Percentiles rank a stretch among this genome's conserved stretches.
phyloP scores from a whole-genome alignment of 257 asterid species.

The Nicotiana tomentosiformis region DNA sequence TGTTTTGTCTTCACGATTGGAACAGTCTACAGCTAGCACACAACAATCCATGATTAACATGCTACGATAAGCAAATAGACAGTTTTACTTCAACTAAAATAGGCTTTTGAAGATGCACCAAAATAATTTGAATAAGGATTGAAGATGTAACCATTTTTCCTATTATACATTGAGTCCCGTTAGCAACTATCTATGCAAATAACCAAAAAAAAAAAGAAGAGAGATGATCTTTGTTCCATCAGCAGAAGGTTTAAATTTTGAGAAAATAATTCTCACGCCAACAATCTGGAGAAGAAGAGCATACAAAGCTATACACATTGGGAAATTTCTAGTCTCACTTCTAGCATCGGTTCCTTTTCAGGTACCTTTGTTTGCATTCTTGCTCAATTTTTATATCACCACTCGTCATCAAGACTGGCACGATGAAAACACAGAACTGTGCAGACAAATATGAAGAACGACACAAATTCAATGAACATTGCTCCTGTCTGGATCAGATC shows the following conservation, averaged over 20 bases:
- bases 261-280: background rate
- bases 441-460: conserved; percentile 85
- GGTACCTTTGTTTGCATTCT: background rate
- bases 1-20: no score
- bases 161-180: background rate
- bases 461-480: conserved; percentile 87
- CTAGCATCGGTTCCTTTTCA: background rate
- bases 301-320: background rate
- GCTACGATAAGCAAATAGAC: background rate
- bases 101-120: background rate
- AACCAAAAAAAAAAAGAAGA: background rate
- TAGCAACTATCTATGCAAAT: background rate
- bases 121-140: background rate
- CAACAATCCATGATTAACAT: background rate
- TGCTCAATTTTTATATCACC: conserved; percentile 38
- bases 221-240: background rate
- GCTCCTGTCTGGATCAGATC: conserved; percentile 81
- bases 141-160: no score
- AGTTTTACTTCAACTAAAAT: background rate
- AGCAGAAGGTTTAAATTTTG: background rate
- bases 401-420: conserved; percentile 87
- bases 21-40: background rate
- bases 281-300: background rate
- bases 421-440: conserved; percentile 92
- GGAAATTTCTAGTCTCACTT: background rate